These are phyloP conservation scores for Myxozyma monticola DNA, from an alignment of 805 yeast genomes.

Conservation along the genomic window DNA sequence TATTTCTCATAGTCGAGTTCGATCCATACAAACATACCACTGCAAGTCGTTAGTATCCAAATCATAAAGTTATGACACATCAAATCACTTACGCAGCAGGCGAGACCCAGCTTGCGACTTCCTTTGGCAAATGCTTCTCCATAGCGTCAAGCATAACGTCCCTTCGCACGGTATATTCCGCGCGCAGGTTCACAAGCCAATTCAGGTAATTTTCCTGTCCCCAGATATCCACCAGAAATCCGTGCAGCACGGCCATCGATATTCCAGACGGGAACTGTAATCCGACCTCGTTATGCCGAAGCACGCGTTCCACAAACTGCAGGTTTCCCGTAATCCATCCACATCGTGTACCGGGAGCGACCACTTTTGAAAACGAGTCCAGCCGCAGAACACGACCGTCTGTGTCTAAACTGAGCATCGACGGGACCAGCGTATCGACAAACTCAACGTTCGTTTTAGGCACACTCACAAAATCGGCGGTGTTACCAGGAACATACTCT, in stretches of 20 bases:
- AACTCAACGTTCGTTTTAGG: conserved; percentile 42
- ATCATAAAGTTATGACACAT: too few relatives aligned
- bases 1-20: conserved; percentile 73
- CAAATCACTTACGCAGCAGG: conserved; percentile 58
- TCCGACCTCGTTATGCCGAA: conserved; percentile 76
- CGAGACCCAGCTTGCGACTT: conserved; percentile 38
- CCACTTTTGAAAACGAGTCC: conserved; percentile 86
- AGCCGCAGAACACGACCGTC: conserved; percentile 90
- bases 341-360: conserved; percentile 86
- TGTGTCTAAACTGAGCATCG: conserved; percentile 70
- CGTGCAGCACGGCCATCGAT: conserved; percentile 67
- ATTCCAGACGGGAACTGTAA: conserved; percentile 82
- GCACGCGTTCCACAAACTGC: conserved; percentile 59
- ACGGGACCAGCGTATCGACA: conserved; percentile 64
- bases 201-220: conserved; percentile 86
- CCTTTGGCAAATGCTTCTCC: conserved; percentile 54
- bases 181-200: conserved; percentile 76
- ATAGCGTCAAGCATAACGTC: conserved; percentile 81
- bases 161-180: conserved; percentile 82
- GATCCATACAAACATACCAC: conserved; percentile 81
- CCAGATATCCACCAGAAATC: conserved; percentile 71
- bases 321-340: conserved; percentile 87
- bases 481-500: conserved; percentile 46
- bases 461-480: conserved; percentile 44
- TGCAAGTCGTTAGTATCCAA: not conserved